phyloP scores from a whole-genome alignment of 768 basidiomycete genomes.

The Russula compacta region DNA sequence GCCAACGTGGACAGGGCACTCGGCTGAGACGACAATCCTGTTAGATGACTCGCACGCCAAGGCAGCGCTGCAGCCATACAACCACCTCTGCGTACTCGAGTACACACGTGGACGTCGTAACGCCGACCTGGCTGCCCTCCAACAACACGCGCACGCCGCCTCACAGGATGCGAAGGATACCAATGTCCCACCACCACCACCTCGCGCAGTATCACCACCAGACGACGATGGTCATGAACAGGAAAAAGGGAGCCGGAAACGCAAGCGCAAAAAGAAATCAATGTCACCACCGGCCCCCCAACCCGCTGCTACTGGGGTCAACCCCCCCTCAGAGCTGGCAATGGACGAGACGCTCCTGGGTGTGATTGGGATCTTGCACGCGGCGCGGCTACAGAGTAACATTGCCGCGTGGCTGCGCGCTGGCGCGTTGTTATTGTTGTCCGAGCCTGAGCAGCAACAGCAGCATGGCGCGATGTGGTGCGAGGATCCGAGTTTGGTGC shows the following conservation, averaged over 20 bases:
- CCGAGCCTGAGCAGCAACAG: neutral
- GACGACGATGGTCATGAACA: neutral
- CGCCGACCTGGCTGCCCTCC: constrained; percentile 29
- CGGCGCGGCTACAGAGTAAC: constrained; percentile 47
- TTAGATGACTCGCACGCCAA: constrained; percentile 46
- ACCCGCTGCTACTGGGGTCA: neutral
- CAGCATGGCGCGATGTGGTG: constrained; percentile 39
- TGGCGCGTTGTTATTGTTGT: constrained; percentile 37
- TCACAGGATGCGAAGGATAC: constrained; percentile 8
- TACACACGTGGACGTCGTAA: constrained; percentile 42
- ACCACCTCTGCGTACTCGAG: constrained; percentile 70
- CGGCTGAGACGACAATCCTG: constrained; percentile 39
- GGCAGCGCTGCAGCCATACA: constrained; percentile 66
- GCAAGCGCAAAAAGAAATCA: neutral
- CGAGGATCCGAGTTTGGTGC: constrained; percentile 33
- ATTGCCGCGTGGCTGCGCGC: constrained; percentile 58
- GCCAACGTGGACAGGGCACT: constrained; percentile 25
- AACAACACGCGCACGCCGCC: constrained; percentile 6
- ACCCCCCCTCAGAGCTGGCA: constrained; percentile 10
- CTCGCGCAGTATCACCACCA: neutral
- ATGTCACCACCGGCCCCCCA: too few species aligned
- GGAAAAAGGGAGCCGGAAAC: neutral
- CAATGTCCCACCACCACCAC: constrained; percentile 3
- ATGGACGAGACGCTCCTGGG: constrained; percentile 54
- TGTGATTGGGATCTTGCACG: constrained; percentile 57